phyloP scores from a whole-genome alignment of 768 basidiomycete species.

The Panaeolus papilionaceus region DNA sequence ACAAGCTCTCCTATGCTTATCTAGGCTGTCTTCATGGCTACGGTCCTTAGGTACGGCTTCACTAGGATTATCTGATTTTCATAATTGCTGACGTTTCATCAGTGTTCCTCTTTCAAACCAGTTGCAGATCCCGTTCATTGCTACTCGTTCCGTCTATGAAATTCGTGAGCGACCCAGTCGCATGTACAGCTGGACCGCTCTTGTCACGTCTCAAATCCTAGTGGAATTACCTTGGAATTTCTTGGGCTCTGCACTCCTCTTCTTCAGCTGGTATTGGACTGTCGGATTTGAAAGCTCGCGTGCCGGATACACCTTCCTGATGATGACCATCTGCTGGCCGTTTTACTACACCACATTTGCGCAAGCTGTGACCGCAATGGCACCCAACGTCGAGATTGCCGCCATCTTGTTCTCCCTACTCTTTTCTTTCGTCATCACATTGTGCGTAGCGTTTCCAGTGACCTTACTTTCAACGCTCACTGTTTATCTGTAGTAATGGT shows the following conservation, averaged over 20 bases:
- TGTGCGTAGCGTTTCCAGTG: conserved; percentile 42
- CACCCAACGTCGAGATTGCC: conserved; percentile 64
- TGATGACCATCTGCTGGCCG: conserved; percentile 62
- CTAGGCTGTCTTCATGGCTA: conserved; percentile 65
- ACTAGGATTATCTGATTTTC: background rate
- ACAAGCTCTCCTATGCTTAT: no score
- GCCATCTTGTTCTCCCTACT: conserved; percentile 62
- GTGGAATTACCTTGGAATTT: conserved; percentile 73
- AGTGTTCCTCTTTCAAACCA: conserved; percentile 65
- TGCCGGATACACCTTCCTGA: conserved; percentile 64
- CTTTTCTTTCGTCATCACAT: conserved; percentile 68
- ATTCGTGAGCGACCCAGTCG: conserved; percentile 69
- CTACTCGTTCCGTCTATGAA: conserved; percentile 66
- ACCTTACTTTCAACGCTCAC: conserved; percentile 6
- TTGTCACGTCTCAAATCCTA: conserved; percentile 59
- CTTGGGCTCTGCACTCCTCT: conserved; percentile 63
- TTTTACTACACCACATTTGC: conserved; percentile 72
- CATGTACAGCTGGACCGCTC: conserved; percentile 71
- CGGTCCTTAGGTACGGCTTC: conserved; percentile 40
- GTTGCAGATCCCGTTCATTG: conserved; percentile 65
- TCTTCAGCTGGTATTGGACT: conserved; percentile 80
- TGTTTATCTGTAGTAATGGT: conserved; percentile 50
- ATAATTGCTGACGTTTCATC: conserved; percentile 43
- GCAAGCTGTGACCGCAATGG: conserved; percentile 65
- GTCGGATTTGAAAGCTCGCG: conserved; percentile 62